Percentiles rank a stretch among this genome's conserved stretches.
phyloP scores from a whole-genome alignment of 2,329 filamentous ascomycete species.

The Diaporthe destruens region DNA sequence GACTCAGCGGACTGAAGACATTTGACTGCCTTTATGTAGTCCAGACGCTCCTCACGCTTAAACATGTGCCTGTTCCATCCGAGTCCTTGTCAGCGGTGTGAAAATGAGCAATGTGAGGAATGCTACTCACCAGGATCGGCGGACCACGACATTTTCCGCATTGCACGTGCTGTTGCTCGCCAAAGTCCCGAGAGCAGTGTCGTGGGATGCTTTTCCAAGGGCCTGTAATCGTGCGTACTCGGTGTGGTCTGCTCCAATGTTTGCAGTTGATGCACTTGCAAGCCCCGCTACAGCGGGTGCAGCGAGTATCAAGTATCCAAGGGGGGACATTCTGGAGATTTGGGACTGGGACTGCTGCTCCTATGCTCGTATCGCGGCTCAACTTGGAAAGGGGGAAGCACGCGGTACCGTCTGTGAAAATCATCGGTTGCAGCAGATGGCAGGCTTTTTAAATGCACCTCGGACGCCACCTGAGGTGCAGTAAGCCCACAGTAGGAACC shows the following conservation, averaged over 20 bases:
- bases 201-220: background rate
- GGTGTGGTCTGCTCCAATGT: background rate
- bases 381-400: background rate
- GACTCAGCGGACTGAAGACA: constrained; percentile 5
- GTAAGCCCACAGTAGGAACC: background rate
- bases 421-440: background rate
- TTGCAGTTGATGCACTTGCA: background rate
- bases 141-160: background rate
- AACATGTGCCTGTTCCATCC: background rate
- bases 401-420: background rate
- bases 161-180: constrained; percentile 1
- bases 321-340: background rate
- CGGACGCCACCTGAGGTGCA: background rate
- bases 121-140: constrained; percentile 17
- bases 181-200: background rate
- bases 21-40: constrained; percentile 18
- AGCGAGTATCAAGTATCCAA: background rate
- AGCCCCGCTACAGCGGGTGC: background rate
- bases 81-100: background rate
- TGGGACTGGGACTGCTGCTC: background rate
- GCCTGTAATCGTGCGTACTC: background rate
- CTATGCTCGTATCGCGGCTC: background rate
- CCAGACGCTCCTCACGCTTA: background rate
- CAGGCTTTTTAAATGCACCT: background rate
- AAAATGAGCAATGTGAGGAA: too few species aligned